phyloP scores from a whole-genome alignment of 495 filamentous ascomycete genomes.

The Penicillium nucicola region DNA sequence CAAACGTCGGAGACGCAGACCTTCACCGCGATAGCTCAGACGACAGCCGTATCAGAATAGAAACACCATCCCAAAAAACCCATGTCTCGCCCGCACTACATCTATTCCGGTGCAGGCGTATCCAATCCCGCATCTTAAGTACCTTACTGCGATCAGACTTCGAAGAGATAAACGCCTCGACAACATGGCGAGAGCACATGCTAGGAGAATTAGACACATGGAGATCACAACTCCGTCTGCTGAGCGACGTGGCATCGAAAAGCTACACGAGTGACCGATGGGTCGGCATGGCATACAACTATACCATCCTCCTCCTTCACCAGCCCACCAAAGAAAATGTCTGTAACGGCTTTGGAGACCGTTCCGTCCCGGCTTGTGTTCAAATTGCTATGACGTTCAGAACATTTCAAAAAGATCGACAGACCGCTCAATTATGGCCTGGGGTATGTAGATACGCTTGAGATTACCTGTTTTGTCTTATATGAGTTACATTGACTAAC shows the following conservation, averaged over 20 bases:
- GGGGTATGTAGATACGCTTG: constrained; percentile 21
- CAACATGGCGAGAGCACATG: constrained; percentile 19
- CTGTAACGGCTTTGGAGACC: constrained; percentile 6
- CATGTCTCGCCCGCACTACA: constrained; percentile 19
- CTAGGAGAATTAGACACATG: constrained; percentile 13
- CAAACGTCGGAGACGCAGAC: constrained; percentile 15
- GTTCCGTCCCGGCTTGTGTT: constrained; percentile 12
- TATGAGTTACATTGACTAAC: too few species aligned
- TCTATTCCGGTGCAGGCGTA: constrained; percentile 17
- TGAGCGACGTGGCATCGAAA: constrained; percentile 11
- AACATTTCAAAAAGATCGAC: constrained; percentile 19
- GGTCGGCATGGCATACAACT: constrained; percentile 24
- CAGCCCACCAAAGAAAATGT: constrained; percentile 15
- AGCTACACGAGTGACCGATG: constrained; percentile 21
- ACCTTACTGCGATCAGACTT: constrained; percentile 20
- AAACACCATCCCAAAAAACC: constrained; percentile 11
- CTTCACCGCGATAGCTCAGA: constrained; percentile 2
- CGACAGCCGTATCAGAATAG: neutral
- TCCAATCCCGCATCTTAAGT: constrained; percentile 20
- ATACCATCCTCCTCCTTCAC: constrained; percentile 15
- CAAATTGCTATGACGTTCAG: constrained; percentile 17
- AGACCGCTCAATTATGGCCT: constrained; percentile 22
- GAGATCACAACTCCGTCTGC: constrained; percentile 13
- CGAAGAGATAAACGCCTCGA: neutral
- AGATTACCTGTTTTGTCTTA: too few species aligned